Evolutionary conservation across 768 basidiomycete genomes (phyloP), one percentile per base, ranked within the genome.

Genomic region (Mycena amicta): DNA sequence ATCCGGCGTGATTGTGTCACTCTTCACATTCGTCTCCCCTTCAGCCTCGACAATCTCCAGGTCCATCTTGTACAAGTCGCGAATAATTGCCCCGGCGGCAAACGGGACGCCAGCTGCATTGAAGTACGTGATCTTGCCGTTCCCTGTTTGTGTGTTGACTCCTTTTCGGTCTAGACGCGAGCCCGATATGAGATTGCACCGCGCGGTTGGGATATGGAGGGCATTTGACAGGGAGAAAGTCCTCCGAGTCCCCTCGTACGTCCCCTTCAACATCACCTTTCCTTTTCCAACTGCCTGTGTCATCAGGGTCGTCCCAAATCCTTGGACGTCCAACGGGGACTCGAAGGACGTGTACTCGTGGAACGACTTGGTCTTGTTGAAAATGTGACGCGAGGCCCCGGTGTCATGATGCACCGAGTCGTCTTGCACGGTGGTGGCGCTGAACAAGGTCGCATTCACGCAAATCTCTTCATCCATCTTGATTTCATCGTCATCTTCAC

Each of bases 381-480:
- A 59, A 45, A 62, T 60, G 22, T 66, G 65, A 0, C 52, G 50
- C 4, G 61, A 50, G 1, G 66, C 66, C 1, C 66, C 66, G 0
- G 65, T 60, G 25, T 67, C 66, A n/a, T 56, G 52, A 22, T 56
- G 11, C 3, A 60, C 20, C 4, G 52, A 8, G 60, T 55, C 47
- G 26, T 56, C 50, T 39, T 63, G 61, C 18, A 5, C 47, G 3
- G 25, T 18, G 2, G 22, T 16, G 0, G 50, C 16, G 18, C 29
- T 52, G 40, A 15, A 46, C 3, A 18, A 51, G 11, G 28, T 31
- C 22, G 39, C 37, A 33, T 49, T 60, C 40, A 50, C 46, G 2
- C 5, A 2, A 25, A 57, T 39, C 43, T 57, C 57, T 30, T 51
- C 56, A n/a, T 57, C 50, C 13, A 50, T 45, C 20, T 16, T 22